Evolutionary conservation across 306 rosid genomes (phyloP).

Genomic region (Sicyos baderoa): DNA sequence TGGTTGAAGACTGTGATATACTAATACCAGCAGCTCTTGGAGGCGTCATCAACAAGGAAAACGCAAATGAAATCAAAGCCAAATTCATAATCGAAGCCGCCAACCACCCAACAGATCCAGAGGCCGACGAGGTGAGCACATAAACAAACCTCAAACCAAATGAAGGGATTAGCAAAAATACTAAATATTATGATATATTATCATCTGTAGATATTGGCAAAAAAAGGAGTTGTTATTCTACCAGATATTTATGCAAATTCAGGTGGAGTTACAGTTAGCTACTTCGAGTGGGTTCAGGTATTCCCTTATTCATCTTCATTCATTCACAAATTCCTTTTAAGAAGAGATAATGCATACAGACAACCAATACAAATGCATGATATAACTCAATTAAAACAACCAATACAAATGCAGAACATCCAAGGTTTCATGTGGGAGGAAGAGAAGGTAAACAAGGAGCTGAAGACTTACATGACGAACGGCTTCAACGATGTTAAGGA

Average conservation of each 20-base stretch:
- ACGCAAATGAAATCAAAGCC: constrained; percentile 71
- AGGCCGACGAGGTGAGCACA: constrained; percentile 73
- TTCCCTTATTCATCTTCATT: neutral
- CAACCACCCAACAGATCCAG: constrained; percentile 91
- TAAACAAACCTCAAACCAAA: neutral
- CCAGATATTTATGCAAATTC: constrained; percentile 97
- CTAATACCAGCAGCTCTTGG: constrained; percentile 96
- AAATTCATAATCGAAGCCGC: constrained; percentile 88
- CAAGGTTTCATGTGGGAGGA: constrained; percentile 99
- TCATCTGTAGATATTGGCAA: constrained; percentile 58
- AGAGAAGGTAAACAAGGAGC: constrained; percentile 68
- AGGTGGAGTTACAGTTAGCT: constrained; percentile 94
- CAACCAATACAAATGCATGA: too few relatives aligned
- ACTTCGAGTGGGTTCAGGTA: constrained; percentile 99
- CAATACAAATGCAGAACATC: constrained; percentile 52
- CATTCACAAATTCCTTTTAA: neutral
- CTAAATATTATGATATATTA: too few relatives aligned
- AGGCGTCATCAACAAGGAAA: constrained; percentile 94
- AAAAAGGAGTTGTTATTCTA: constrained; percentile 73
- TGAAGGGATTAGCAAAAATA: neutral
- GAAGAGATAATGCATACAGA: neutral
- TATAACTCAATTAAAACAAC: neutral
- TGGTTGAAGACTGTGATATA: constrained; percentile 75
- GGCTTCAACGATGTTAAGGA: constrained; percentile 85
- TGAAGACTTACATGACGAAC: constrained; percentile 56